A percentile compares a stretch with the other conserved stretches of the same genome.
These are phyloP conservation scores for Fusarium haematococcum DNA, from an alignment of 2,329 filamentous ascomycete species.

Conservation along the genomic window DNA sequence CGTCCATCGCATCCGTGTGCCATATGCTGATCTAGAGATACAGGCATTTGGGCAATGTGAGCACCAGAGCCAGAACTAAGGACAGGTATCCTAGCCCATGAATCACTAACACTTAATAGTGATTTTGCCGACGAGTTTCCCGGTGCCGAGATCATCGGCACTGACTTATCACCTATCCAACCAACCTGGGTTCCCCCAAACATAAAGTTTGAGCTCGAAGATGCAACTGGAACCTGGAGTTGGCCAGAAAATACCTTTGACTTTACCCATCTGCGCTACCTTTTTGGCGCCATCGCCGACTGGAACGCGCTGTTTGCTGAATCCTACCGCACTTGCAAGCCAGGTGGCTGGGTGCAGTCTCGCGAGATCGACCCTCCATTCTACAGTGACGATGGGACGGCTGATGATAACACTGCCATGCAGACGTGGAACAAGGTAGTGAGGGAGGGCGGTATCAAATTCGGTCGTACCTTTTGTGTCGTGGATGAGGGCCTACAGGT, in stretches of 20 bases:
- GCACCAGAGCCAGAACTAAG: not conserved
- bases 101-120: not conserved
- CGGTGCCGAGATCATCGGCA: slow-evolving; percentile 8
- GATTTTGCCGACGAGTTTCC: slow-evolving; percentile 20
- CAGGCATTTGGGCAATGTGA: slow-evolving; percentile 23
- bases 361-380: slow-evolving; percentile 15
- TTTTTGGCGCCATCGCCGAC: slow-evolving; percentile 16
- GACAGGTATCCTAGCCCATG: not conserved
- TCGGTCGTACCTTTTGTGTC: slow-evolving; percentile 10
- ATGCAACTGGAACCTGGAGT: slow-evolving; percentile 6
- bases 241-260: slow-evolving; percentile 13
- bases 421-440: slow-evolving; percentile 5
- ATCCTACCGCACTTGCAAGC: slow-evolving; percentile 8
- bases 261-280: slow-evolving; percentile 23
- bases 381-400: slow-evolving; percentile 13
- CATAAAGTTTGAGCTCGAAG: slow-evolving; percentile 15
- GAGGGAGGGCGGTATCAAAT: not conserved
- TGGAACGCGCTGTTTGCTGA: slow-evolving; percentile 13
- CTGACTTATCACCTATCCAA: slow-evolving; percentile 17
- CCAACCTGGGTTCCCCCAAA: slow-evolving; percentile 12
- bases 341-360: slow-evolving; percentile 17
- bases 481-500: slow-evolving; percentile 8
- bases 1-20: not conserved
- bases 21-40: not conserved
- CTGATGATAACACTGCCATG: not conserved